These are phyloP conservation scores for Acarospora socialis DNA, from an alignment of 2,329 filamentous ascomycete species.

Conservation along the genomic window DNA sequence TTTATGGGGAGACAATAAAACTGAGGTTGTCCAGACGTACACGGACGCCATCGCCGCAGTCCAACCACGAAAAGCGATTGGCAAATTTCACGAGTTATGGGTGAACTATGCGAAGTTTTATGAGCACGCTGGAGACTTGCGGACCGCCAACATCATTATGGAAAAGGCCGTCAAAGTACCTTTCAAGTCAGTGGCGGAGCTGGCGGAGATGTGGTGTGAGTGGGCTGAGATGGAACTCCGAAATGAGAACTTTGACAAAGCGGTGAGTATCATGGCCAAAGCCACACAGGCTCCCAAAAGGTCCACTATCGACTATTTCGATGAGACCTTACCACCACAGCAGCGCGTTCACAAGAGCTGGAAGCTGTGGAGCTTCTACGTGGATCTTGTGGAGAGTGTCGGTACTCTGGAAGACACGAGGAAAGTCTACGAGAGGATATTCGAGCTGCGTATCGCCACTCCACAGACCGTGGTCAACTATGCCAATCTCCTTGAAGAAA, in stretches of 20 bases:
- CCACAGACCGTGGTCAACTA: slow-evolving; percentile 98
- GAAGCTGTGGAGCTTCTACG: slow-evolving; percentile 99
- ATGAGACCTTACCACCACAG: slow-evolving; percentile 83
- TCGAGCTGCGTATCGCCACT: slow-evolving; percentile 93
- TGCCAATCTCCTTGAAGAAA: slow-evolving; percentile 84
- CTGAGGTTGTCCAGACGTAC: slow-evolving; percentile 85
- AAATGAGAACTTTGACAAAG: slow-evolving; percentile 89
- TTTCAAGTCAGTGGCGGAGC: slow-evolving; percentile 91
- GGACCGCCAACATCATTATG: slow-evolving; percentile 80
- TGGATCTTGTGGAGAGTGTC: slow-evolving; percentile 92
- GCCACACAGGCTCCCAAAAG: slow-evolving; percentile 92
- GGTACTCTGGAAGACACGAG: slow-evolving; percentile 80
- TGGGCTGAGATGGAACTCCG: slow-evolving; percentile 98
- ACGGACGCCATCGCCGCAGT: slow-evolving; percentile 87
- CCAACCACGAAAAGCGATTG: slow-evolving; percentile 84
- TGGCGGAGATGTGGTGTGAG: slow-evolving; percentile 97
- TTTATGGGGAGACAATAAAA: slow-evolving; percentile 86
- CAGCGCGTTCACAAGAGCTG: slow-evolving; percentile 97
- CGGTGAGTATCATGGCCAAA: slow-evolving; percentile 91
- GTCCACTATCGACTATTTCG: slow-evolving; percentile 98
- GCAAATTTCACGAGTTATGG: slow-evolving; percentile 91
- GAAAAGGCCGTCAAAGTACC: slow-evolving; percentile 97
- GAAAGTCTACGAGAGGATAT: slow-evolving; percentile 92
- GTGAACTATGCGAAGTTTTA: slow-evolving; percentile 96
- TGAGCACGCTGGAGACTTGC: slow-evolving; percentile 70